These are phyloP conservation scores for Vickermania spadyakhi DNA, from an alignment of 208 protist genomes.

Conservation along the genomic window DNA sequence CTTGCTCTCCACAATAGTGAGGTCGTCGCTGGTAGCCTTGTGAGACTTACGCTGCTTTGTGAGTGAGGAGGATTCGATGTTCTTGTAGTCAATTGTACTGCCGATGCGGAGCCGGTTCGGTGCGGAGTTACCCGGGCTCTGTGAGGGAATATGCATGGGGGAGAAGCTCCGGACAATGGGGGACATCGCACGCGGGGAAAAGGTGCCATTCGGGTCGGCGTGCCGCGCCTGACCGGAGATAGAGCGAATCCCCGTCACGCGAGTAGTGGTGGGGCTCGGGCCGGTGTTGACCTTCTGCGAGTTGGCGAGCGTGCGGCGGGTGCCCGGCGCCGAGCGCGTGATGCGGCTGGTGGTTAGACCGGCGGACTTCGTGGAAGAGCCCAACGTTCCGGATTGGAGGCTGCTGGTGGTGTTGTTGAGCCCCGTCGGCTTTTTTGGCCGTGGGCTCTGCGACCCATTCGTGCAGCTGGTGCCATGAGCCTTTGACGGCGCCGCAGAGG, in stretches of 20 bases:
- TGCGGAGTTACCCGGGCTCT: not conserved
- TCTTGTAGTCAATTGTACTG: not conserved
- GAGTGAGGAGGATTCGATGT: not conserved
- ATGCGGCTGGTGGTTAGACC: not conserved
- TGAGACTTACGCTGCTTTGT: constrained; percentile 3
- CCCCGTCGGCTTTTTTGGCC: not conserved
- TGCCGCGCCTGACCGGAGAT: not conserved
- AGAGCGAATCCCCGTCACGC: no score
- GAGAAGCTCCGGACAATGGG: not conserved
- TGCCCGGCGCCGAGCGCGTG: not conserved
- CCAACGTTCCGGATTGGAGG: not conserved
- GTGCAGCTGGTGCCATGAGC: no score
- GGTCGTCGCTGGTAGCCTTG: not conserved
- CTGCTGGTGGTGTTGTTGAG: not conserved
- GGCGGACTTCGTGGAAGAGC: not conserved
- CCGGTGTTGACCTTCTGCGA: not conserved
- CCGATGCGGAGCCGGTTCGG: not conserved
- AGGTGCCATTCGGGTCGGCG: not conserved
- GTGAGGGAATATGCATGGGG: not conserved
- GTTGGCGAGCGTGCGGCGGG: not conserved
- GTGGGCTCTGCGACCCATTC: not conserved
- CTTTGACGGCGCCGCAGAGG: no score
- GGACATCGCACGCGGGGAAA: not conserved
- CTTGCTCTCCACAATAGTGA: not conserved
- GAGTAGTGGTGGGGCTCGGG: not conserved